Percentiles rank a stretch among this genome's conserved stretches.
Conservation (phyloP, 2,329 filamentous ascomycete genomes). For the Penicillium sp. region DNA sequence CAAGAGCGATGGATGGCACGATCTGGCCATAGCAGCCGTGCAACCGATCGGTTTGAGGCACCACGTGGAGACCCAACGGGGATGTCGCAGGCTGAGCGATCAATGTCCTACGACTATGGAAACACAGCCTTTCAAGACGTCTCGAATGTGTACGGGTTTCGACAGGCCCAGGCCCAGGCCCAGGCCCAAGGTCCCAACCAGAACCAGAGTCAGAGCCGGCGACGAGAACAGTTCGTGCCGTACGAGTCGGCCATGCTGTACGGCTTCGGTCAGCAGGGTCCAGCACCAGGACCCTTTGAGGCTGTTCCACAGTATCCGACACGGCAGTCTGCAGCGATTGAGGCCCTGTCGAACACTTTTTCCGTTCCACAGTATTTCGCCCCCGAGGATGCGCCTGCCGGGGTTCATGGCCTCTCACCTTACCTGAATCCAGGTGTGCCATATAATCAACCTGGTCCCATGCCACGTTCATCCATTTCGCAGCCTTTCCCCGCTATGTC, state of each 20-base stretch:
- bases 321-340: constrained; percentile 73
- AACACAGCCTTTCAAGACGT: constrained; percentile 49
- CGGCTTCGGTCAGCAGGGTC: constrained; percentile 65
- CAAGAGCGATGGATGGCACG: constrained; percentile 64
- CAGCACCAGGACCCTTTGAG: constrained; percentile 67
- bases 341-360: constrained; percentile 69
- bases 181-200: constrained; percentile 11
- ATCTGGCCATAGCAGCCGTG: constrained; percentile 46
- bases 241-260: constrained; percentile 73
- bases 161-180: not conserved
- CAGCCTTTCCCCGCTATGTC: constrained; percentile 55
- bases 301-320: constrained; percentile 70
- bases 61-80: constrained; percentile 37
- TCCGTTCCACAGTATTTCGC: constrained; percentile 72
- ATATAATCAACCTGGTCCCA: constrained; percentile 62
- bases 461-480: constrained; percentile 49
- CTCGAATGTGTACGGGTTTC: not conserved
- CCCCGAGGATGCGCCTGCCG: constrained; percentile 62
- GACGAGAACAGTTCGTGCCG: constrained; percentile 55
- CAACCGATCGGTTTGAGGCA: constrained; percentile 44
- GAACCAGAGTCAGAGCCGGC: constrained; percentile 40
- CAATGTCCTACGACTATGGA: constrained; percentile 50
- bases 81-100: constrained; percentile 36
- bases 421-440: constrained; percentile 64
- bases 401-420: constrained; percentile 56